Base-by-base conservation (phyloP, 2,329 filamentous ascomycete genomes). In the Fusarium pininemorale region DNA sequence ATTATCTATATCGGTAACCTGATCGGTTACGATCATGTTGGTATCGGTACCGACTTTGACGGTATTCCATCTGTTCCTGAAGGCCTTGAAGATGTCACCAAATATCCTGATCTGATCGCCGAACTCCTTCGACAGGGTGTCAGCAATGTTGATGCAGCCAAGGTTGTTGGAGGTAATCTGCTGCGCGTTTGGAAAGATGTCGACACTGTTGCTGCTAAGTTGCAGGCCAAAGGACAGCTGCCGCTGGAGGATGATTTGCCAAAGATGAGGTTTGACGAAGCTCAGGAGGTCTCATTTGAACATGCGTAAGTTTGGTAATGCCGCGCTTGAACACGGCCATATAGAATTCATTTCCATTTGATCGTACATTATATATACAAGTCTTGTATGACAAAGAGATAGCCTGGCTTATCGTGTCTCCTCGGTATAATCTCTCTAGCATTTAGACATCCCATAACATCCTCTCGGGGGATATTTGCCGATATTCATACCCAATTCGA, bases 41-140 rank as follows among this genome's bases (percentile, higher is more conserved):
- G 95, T 1, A 83, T 98, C 24, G 96, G 96, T 0, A 95, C 93
- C 59, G 96, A 98, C 81, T 98, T 95, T 80, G 95, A 98, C 80
- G 96, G 90, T 14, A 95, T 95, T 64, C 79, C 81, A 3, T 81
- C 77, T 2, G 91, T 91, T 9, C 94, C 95, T 0, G 80, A 85
- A 61, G 96, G 95, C 0, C 82, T 98, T 54, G 94, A 96, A 42
- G 95, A 98, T 81, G 94, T 98, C 12, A 91, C 91, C 55, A 94
- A 94, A 80, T 97, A 92, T 78, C 95, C 95, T 0, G 89, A 92
- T 64, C 83, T 98, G 50, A 89, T 98, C 14, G 90, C 90, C 7
- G 93, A 94, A 82, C 82, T 98, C 66, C 83, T 98, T 73, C 86
- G 86, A 55, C 88, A 91, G 45, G 94, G 94, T 1, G 88, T 98